phyloP scores from a whole-genome alignment of 805 yeast genomes.

The Wickerhamiella musiphila region DNA sequence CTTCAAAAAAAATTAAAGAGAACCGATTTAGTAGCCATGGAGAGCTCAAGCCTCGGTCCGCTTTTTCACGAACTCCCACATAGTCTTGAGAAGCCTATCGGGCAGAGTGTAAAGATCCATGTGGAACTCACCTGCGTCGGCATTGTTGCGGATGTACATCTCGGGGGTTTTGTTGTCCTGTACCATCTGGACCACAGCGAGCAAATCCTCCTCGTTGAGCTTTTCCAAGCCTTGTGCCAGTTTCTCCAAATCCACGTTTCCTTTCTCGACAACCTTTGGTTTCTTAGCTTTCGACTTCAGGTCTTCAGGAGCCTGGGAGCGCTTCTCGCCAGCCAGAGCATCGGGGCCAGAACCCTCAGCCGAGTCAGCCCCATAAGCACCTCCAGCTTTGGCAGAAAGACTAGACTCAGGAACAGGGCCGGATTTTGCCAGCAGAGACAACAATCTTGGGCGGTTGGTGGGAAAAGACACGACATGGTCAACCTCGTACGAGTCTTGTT shows the following conservation, averaged over 20 bases:
- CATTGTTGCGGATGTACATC: constrained; percentile 89
- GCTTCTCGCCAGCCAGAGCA: constrained; percentile 22
- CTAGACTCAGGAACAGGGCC: constrained; percentile 56
- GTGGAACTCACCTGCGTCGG: constrained; percentile 92
- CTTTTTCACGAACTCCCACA: constrained; percentile 87
- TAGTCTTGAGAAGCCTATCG: constrained; percentile 72
- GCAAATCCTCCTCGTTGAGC: constrained; percentile 76
- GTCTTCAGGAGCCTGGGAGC: constrained; percentile 21
- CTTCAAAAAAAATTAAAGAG: too few species aligned
- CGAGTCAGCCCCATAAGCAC: constrained; percentile 7
- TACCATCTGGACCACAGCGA: constrained; percentile 93
- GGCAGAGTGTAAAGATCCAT: constrained; percentile 91
- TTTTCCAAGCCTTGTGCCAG: constrained; percentile 81
- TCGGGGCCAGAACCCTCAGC: constrained; percentile 1
- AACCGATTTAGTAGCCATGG: too few species aligned
- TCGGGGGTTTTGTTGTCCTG: constrained; percentile 89
- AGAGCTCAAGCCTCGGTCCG: constrained; percentile 22
- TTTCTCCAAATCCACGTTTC: constrained; percentile 71
- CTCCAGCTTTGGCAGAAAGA: constrained; percentile 13
- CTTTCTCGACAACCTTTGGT: constrained; percentile 27
- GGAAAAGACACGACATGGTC: constrained; percentile 71
- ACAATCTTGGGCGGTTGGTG: constrained; percentile 51
- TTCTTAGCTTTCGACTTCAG: constrained; percentile 19
- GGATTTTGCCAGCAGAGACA: constrained; percentile 55
- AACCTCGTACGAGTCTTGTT: constrained; percentile 53